Evolutionary conservation across 768 basidiomycete genomes (phyloP).

Genomic region (Tricholoma saponaceum): DNA sequence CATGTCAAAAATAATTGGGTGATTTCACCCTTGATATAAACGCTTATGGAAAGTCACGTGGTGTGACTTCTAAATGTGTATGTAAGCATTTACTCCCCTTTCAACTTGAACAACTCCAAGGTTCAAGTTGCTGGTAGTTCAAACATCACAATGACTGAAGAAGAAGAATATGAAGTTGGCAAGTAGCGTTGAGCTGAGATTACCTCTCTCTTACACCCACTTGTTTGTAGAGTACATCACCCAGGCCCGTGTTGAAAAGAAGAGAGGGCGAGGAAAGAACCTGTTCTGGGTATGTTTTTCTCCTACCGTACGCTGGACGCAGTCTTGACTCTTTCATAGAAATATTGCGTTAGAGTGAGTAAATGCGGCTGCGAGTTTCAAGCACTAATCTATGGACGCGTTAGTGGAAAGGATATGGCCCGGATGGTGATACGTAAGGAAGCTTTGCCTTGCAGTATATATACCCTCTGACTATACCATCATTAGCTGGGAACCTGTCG

Average conservation of each 20-base stretch:
- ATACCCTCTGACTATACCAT: slow-evolving; percentile 4
- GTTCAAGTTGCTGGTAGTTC: neutral
- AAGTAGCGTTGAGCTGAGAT: slow-evolving; percentile 21
- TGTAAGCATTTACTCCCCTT: neutral
- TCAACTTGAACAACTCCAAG: no score
- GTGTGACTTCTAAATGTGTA: neutral
- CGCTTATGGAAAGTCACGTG: no score
- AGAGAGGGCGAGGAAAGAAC: slow-evolving; percentile 38
- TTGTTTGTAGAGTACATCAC: slow-evolving; percentile 44
- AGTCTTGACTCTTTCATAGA: slow-evolving; percentile 29
- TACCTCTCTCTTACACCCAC: neutral
- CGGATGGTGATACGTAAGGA: slow-evolving; percentile 56
- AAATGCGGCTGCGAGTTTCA: neutral
- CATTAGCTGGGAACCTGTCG: slow-evolving; percentile 62
- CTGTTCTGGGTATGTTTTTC: slow-evolving; percentile 44
- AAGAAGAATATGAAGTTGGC: slow-evolving; percentile 69
- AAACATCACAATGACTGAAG: slow-evolving; percentile 28
- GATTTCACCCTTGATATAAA: no score
- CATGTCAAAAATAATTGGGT: no score
- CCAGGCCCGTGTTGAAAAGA: slow-evolving; percentile 46
- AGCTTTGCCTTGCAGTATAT: neutral
- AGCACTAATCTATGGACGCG: slow-evolving; percentile 3
- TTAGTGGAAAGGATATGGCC: slow-evolving; percentile 60
- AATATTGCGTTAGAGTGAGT: slow-evolving; percentile 57
- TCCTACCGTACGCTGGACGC: slow-evolving; percentile 4